A percentile compares a stretch with the other conserved stretches of the same genome.
These are phyloP conservation scores for Pseudocercospora fijiensis DNA, from an alignment of 2,329 filamentous ascomycete genomes.

Conservation along the genomic window DNA sequence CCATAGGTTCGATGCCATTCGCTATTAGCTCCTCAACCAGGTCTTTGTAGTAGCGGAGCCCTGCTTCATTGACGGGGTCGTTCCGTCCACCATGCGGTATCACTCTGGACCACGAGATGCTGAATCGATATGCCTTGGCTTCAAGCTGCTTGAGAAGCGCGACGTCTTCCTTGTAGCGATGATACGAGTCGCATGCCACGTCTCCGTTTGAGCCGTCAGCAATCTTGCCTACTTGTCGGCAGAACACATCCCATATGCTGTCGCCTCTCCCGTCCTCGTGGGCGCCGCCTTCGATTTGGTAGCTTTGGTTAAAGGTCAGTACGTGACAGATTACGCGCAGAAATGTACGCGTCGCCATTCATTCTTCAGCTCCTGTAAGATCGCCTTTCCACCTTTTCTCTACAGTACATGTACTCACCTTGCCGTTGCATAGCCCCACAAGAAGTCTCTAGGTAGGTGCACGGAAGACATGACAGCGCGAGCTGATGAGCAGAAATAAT, in stretches of 20 bases:
- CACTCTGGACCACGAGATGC: slow-evolving; percentile 77
- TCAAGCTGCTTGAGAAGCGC: slow-evolving; percentile 71
- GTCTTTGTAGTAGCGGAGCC: slow-evolving; percentile 73
- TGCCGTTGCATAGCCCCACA: slow-evolving; percentile 79
- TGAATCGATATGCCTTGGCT: slow-evolving; percentile 77
- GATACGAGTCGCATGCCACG: slow-evolving; percentile 83
- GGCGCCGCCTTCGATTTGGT: slow-evolving; percentile 79
- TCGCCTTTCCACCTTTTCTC: slow-evolving; percentile 45
- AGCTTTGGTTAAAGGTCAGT: slow-evolving; percentile 52
- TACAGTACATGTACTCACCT: slow-evolving; percentile 32
- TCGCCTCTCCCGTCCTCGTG: slow-evolving; percentile 75
- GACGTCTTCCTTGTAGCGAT: slow-evolving; percentile 75
- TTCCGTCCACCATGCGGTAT: slow-evolving; percentile 81
- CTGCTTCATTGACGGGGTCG: slow-evolving; percentile 76
- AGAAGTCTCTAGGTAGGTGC: slow-evolving; percentile 43
- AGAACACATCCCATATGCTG: slow-evolving; percentile 91
- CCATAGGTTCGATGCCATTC: slow-evolving; percentile 74
- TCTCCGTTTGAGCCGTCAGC: slow-evolving; percentile 73
- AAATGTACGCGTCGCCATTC: slow-evolving; percentile 23
- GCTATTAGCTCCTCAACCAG: slow-evolving; percentile 75
- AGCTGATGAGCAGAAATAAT: background rate
- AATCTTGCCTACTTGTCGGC: slow-evolving; percentile 76
- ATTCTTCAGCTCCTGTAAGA: background rate
- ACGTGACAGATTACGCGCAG: background rate
- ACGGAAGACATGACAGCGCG: slow-evolving; percentile 20